Evolutionary conservation across 805 yeast species (phyloP).

Genomic region (Millerozyma miso): DNA sequence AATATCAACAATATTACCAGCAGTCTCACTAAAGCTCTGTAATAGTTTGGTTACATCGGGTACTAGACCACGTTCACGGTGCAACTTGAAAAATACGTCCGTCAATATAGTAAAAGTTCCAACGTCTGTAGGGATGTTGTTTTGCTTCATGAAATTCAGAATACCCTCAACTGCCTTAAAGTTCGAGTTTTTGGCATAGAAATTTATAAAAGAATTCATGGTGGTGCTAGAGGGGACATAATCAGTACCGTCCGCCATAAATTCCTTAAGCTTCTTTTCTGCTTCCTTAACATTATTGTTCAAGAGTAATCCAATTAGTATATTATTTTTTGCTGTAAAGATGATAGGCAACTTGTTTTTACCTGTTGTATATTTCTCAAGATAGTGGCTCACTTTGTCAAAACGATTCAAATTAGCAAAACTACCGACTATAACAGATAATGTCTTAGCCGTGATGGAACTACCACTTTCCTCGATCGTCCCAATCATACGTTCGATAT

Average conservation of each 20-base stretch:
- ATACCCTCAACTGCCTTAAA: constrained; percentile 48
- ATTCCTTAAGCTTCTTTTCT: constrained; percentile 36
- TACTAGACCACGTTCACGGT: constrained; percentile 38
- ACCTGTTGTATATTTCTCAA: constrained; percentile 25
- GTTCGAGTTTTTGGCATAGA: constrained; percentile 37
- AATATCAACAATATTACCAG: constrained; percentile 14
- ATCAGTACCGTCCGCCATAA: constrained; percentile 24
- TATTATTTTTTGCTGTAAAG: constrained; percentile 39
- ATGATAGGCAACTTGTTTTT: constrained; percentile 26
- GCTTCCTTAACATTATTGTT: constrained; percentile 42
- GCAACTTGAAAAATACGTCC: constrained; percentile 47
- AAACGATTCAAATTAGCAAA: constrained; percentile 38
- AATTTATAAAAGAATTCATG: constrained; percentile 49
- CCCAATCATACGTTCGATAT: constrained; percentile 25
- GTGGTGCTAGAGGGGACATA: constrained; percentile 44
- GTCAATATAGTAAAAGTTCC: constrained; percentile 60
- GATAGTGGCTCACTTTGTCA: constrained; percentile 39
- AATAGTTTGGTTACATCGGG: constrained; percentile 41
- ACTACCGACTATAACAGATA: constrained; percentile 44
- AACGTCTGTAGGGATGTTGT: constrained; percentile 49
- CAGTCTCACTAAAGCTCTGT: constrained; percentile 31
- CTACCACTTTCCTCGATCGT: constrained; percentile 25
- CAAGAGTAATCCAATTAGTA: constrained; percentile 41
- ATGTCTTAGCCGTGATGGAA: constrained; percentile 45
- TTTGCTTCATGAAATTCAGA: constrained; percentile 37